Base-by-base conservation (phyloP, 352 stramenopile species). In the Phytophthora cajani region DNA sequence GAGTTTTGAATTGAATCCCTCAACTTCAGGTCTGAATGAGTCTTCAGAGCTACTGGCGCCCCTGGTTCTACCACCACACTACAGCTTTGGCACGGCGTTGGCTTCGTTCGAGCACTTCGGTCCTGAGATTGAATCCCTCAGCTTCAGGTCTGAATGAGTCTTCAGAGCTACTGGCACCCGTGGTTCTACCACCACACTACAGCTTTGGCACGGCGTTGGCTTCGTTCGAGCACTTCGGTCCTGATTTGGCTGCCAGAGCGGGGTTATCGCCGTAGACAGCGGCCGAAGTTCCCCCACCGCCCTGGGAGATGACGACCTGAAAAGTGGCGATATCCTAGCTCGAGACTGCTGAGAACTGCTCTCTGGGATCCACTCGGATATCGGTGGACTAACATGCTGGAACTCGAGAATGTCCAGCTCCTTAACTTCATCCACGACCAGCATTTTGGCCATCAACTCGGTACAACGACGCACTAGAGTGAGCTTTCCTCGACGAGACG, bases 341-440 rank as follows among this genome's bases (percentile, higher is more conserved):
- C 27, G 25, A 9, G 53, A 55, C 19, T 67, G 60, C 11, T 58
- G 52, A 5, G 16, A 27, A 14, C 36, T 58, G 16, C 49, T 27
- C 36, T 61, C 40, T 38, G 52, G n/a, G 47, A 42, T 59, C 60
- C 58, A 64, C 4, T 58, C n/a, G 17, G 32, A 44, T 33, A 30
- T n/a, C 12, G 50, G 42, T 4, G 40, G 38, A 60, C 23, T 55
- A 49, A 27, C 27, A 46, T 67, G 12, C 11, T 71, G 62, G 32
- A 78, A 69, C 36, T 84, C 77, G 7, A 84, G 46, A 40, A 84
- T 81, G 14, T 84, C 77, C 32, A 81, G 50, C 23, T 80, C 58
- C 17, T 70, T 46, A 2, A 81, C 57, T 23, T 61, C 62, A 51
- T 78, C 49, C 12, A 51, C 16, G 16, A 81, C 42, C 9, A 75